Evolutionary conservation across 2,329 filamentous ascomycete species (phyloP).

Genomic region (Scedosporium apiospermum): DNA sequence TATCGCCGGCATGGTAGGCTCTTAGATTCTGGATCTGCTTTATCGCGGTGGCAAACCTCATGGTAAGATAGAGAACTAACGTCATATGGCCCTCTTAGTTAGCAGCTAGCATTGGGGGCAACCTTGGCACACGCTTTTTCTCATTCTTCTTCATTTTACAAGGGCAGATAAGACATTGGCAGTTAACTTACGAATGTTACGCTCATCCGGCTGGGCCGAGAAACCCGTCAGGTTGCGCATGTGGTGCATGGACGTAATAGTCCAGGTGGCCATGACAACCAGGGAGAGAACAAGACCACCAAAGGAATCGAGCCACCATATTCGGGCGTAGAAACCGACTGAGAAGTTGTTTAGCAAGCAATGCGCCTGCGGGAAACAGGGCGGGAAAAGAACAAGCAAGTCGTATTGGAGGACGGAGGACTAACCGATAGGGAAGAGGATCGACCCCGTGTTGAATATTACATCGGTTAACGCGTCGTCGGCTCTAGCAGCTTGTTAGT

Average conservation of each 20-base stretch:
- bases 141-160: not conserved
- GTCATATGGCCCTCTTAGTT: not conserved
- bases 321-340: slow-evolving; percentile 63
- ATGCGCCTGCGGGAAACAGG: not conserved
- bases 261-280: slow-evolving; percentile 75
- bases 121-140: not conserved
- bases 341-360: not conserved
- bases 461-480: slow-evolving; percentile 60
- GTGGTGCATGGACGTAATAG: slow-evolving; percentile 61
- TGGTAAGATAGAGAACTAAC: slow-evolving; percentile 71
- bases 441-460: slow-evolving; percentile 83
- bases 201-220: slow-evolving; percentile 68
- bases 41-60: slow-evolving; percentile 86
- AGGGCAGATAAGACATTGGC: not conserved
- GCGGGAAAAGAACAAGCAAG: not conserved
- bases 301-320: slow-evolving; percentile 79
- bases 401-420: not conserved
- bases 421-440: slow-evolving; percentile 52
- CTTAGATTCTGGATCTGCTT: slow-evolving; percentile 76
- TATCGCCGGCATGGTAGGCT: slow-evolving; percentile 78
- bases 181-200: slow-evolving; percentile 51
- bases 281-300: slow-evolving; percentile 70
- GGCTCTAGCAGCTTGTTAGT: slow-evolving; percentile 22
- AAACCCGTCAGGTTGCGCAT: slow-evolving; percentile 75
- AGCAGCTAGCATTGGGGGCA: no score